phyloP scores from a whole-genome alignment of 2,329 filamentous ascomycete genomes.

The Neofusicoccum cordaticola region DNA sequence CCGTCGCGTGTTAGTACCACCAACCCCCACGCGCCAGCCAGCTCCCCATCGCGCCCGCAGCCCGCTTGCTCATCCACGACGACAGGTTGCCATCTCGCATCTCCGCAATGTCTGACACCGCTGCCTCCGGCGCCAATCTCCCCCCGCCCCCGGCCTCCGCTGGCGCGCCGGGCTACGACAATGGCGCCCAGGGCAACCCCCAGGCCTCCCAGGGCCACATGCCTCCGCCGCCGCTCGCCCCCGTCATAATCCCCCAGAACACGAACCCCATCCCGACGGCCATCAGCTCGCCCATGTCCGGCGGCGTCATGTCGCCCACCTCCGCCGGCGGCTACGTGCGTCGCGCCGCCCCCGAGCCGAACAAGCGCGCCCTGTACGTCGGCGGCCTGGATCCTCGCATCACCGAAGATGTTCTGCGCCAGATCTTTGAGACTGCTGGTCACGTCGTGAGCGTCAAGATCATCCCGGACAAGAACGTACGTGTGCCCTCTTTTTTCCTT shows the following conservation, averaged over 20 bases:
- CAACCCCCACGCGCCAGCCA: constrained; percentile 14
- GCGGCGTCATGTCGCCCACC: constrained; percentile 78
- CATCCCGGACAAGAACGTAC: constrained; percentile 98
- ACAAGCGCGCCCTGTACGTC: constrained; percentile 96
- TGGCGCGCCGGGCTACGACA: constrained; percentile 76
- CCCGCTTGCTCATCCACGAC: constrained; percentile 15
- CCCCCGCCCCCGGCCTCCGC: constrained; percentile 67
- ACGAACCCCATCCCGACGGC: constrained; percentile 92
- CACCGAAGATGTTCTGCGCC: constrained; percentile 91
- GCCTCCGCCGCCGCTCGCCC: constrained; percentile 83
- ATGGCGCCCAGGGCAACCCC: constrained; percentile 66
- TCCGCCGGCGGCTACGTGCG: constrained; percentile 78
- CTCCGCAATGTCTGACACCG: constrained; percentile 72
- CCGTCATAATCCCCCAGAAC: constrained; percentile 86
- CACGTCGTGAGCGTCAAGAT: constrained; percentile 99
- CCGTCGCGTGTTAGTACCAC: constrained; percentile 17
- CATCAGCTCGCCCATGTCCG: constrained; percentile 82
- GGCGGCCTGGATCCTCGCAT: constrained; percentile 92
- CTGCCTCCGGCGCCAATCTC: constrained; percentile 61
- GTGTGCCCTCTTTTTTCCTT: constrained; percentile 39
- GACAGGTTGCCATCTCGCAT: constrained; percentile 14
- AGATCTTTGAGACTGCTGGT: constrained; percentile 98
- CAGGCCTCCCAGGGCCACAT: constrained; percentile 73
- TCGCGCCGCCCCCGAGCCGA: constrained; percentile 92
- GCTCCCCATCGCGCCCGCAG: constrained; percentile 10